Evolutionary conservation across 2,329 filamentous ascomycete species (phyloP), one percentile per base, ranked within the genome.

Genomic region (Sphaerulina vaccinii): DNA sequence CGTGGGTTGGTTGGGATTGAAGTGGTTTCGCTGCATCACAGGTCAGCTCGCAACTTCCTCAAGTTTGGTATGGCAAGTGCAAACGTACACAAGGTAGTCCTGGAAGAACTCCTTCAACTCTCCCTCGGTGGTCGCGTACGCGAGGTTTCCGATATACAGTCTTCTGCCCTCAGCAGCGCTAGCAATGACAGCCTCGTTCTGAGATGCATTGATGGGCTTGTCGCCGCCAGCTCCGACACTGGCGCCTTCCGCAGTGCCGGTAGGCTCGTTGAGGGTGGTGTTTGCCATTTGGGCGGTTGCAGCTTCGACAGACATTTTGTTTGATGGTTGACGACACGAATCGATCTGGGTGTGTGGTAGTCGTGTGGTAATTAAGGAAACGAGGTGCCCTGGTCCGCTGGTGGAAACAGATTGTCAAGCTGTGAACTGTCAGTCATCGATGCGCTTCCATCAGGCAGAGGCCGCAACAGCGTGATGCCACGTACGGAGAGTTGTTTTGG

Each of bases 81-180:
- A 52, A 58, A 88, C 92, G 83, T 84, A 99, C 93, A 99, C 90
- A 81, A 93, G 87, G 83, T 96, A 97, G 77, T 86, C 88, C 83
- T 93, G 92, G 87, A 99, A 99, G 84, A 99, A 99, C 69, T 93
- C 88, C 83, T 95, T 96, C 84, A 99, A 90, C 86, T 96, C 90
- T 87, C 88, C 93, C 88, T 97, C 93, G 76, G 90, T 96, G 86
- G 93, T 97, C 86, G 92, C 91, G 77, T 99, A 99, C 71, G 93
- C 93, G 85, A 99, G 88, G 83, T 99, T 99, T 82, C 93, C 93
- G 81, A 99, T 97, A 81, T 99, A 99, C 70, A 99, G 87, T 80
- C 93, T 90, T 81, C 93, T 90, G 76, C 93, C 92, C 83, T 99
- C 93, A 77, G 92, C 91, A 76, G 93, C 93, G 80, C 90, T 96